phyloP scores from a whole-genome alignment of 768 basidiomycete species.

The Grammothele lineata region DNA sequence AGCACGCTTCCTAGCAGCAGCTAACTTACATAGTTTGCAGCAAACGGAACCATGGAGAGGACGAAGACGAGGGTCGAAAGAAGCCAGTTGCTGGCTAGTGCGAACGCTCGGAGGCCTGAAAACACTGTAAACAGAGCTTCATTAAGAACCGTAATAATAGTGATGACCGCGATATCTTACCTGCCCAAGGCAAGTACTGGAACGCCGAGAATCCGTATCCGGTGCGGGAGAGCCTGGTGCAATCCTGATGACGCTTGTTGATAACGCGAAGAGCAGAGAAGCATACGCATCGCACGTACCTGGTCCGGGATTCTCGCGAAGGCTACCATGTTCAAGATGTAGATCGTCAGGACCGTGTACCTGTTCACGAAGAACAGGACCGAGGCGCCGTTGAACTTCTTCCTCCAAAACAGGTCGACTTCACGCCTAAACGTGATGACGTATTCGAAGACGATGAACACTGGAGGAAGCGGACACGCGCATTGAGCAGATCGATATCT shows the following conservation, averaged over 20 bases:
- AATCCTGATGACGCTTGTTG: no score
- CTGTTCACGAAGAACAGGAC: conserved; percentile 8
- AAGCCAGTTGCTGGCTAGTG: not conserved
- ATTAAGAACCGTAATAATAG: not conserved
- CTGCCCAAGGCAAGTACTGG: not conserved
- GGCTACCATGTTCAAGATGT: not conserved
- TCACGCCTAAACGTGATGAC: conserved; percentile 7
- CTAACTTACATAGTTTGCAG: no score
- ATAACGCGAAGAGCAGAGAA: no score
- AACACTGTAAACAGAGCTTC: not conserved
- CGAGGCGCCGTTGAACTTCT: conserved; percentile 7
- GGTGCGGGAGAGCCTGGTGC: not conserved
- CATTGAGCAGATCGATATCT: no score
- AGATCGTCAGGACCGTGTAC: not conserved
- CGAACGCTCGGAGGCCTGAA: not conserved
- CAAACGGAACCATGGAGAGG: not conserved
- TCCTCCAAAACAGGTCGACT: conserved; percentile 6
- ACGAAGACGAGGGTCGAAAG: not conserved
- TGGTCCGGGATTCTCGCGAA: not conserved
- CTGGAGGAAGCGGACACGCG: not conserved
- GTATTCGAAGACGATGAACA: conserved; percentile 3
- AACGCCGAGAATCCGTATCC: not conserved
- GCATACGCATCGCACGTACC: not conserved
- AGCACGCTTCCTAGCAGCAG: no score
- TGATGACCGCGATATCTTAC: not conserved